A percentile compares a stretch with the other conserved stretches of the same genome.
These are phyloP conservation scores for Camellia sinensis DNA, from an alignment of 148 eudicot species.

Conservation along the genomic window DNA sequence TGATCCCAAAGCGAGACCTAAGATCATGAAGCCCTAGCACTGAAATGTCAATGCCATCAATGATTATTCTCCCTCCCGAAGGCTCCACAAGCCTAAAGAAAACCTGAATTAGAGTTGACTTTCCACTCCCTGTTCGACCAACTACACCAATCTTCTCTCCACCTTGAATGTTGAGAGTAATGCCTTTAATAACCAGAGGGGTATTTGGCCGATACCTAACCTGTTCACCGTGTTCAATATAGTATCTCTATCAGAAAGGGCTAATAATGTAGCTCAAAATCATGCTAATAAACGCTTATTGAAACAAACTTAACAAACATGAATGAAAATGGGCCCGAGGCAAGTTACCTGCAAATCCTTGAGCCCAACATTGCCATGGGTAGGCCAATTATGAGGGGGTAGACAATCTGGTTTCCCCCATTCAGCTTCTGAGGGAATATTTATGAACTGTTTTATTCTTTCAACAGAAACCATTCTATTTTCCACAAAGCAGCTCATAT, in stretches of 20 bases:
- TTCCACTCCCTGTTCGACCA: slow-evolving; percentile 95
- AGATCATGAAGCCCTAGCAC: slow-evolving; percentile 82
- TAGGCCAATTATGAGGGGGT: slow-evolving; percentile 80
- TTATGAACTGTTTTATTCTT: slow-evolving; percentile 80
- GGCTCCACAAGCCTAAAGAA: slow-evolving; percentile 94
- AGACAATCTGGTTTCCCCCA: slow-evolving; percentile 58
- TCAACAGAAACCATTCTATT: slow-evolving; percentile 94
- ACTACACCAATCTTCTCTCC: slow-evolving; percentile 96
- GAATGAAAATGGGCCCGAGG: background rate
- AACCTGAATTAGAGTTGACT: slow-evolving; percentile 89
- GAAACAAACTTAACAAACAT: background rate
- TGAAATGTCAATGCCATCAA: slow-evolving; percentile 71
- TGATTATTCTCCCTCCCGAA: slow-evolving; percentile 63
- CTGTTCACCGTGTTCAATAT: slow-evolving; percentile 31
- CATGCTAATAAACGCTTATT: background rate
- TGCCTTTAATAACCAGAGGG: slow-evolving; percentile 85
- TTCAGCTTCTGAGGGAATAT: slow-evolving; percentile 81
- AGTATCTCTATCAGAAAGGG: background rate
- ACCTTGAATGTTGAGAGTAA: slow-evolving; percentile 66
- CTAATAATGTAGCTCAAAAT: too few species aligned
- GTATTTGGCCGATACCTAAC: slow-evolving; percentile 84
- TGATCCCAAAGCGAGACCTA: slow-evolving; percentile 92
- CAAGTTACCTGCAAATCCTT: slow-evolving; percentile 58
- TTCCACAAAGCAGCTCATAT: slow-evolving; percentile 83
- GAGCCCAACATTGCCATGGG: slow-evolving; percentile 66